Conservation (phyloP, 768 basidiomycete species). For the Lenzites betulinus region DNA sequence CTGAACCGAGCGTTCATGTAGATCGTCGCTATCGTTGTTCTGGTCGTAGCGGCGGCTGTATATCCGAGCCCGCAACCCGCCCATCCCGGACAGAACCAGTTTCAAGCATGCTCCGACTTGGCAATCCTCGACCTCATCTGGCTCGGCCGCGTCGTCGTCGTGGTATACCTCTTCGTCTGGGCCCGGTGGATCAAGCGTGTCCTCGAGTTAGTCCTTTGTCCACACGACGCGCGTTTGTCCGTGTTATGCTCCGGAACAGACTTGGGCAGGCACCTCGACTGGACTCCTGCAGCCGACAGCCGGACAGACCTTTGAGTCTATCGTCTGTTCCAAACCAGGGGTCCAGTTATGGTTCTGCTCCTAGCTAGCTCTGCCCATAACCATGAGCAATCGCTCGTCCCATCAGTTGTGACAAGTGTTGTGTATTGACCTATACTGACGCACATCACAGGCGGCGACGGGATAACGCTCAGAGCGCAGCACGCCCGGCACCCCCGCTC, state of each 20-base stretch:
- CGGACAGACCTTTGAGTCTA: too few relatives aligned
- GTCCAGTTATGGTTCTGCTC: too few relatives aligned
- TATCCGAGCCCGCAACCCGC: conserved; percentile 4
- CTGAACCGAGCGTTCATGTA: background rate
- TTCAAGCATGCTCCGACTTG: conserved; percentile 6
- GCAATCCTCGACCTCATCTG: conserved; percentile 13
- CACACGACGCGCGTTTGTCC: too few relatives aligned
- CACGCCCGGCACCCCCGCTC: too few relatives aligned
- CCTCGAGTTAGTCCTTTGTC: background rate
- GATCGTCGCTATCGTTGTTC: conserved; percentile 1
- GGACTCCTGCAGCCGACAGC: too few relatives aligned
- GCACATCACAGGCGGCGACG: background rate
- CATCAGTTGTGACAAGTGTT: too few relatives aligned
- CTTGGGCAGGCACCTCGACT: too few relatives aligned
- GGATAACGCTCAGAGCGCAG: background rate
- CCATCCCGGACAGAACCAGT: conserved; percentile 5
- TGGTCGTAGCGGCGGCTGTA: background rate
- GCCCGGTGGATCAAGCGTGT: conserved; percentile 9
- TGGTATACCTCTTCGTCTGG: conserved; percentile 9
- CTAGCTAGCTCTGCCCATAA: too few relatives aligned
- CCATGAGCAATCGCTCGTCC: too few relatives aligned
- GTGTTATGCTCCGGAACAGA: too few relatives aligned
- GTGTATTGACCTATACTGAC: too few relatives aligned
- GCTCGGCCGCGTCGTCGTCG: conserved; percentile 8
- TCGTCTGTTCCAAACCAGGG: too few relatives aligned